Evolutionary conservation across 2,329 filamentous ascomycete genomes (phyloP).

Genomic region (Neopestalotiopsis clavispora): DNA sequence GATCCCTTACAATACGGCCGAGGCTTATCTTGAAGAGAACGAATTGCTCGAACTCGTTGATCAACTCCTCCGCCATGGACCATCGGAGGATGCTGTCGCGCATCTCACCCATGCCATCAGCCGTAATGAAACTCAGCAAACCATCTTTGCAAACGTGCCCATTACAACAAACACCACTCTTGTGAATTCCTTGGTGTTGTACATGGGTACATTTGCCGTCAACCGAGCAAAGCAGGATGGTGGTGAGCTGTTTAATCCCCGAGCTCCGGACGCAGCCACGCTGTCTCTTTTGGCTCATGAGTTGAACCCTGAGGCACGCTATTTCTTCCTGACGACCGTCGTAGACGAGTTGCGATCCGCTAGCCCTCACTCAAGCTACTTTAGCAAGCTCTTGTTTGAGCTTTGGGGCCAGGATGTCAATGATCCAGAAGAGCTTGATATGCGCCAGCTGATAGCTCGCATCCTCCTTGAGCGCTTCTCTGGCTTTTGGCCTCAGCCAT

Average conservation of each 20-base stretch:
- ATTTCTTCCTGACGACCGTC: conserved; percentile 83
- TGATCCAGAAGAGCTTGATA: conserved; percentile 77
- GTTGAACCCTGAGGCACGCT: conserved; percentile 77
- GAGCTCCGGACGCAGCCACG: conserved; percentile 71
- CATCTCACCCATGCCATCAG: conserved; percentile 78
- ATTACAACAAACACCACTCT: conserved; percentile 73
- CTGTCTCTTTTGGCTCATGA: conserved; percentile 79
- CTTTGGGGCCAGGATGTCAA: conserved; percentile 79
- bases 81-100: conserved; percentile 74
- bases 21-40: conserved; percentile 56
- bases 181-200: conserved; percentile 82
- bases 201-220: conserved; percentile 78
- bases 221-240: conserved; percentile 62
- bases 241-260: conserved; percentile 66
- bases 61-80: conserved; percentile 63
- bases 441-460: conserved; percentile 89
- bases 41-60: conserved; percentile 66
- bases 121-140: conserved; percentile 59
- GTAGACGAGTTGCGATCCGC: conserved; percentile 91
- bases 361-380: conserved; percentile 90
- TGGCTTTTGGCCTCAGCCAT: conserved; percentile 90
- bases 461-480: conserved; percentile 87
- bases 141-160: conserved; percentile 68
- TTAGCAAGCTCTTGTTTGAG: conserved; percentile 82
- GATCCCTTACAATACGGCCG: conserved; percentile 67